Evolutionary conservation across 208 protist genomes (phyloP).

Genomic region (Balamuthia mandrillaris): DNA sequence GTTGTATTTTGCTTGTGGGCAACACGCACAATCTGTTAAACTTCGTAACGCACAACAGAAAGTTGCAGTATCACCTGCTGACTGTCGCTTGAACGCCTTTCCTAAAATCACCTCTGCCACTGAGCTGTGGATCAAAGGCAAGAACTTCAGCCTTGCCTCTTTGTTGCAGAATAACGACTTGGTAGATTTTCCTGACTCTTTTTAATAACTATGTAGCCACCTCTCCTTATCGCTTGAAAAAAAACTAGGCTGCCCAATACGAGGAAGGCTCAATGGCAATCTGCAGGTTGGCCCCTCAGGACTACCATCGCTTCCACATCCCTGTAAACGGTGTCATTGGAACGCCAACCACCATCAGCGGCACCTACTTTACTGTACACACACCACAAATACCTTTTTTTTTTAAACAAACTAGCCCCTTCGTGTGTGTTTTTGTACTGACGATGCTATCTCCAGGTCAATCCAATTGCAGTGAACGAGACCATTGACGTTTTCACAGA

Average conservation of each 20-base stretch:
- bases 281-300: constrained; percentile 66
- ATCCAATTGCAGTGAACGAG: constrained; percentile 64
- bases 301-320: constrained; percentile 72
- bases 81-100: constrained; percentile 25
- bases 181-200: neutral
- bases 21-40: too few species aligned
- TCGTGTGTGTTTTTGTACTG: neutral
- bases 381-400: neutral
- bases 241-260: neutral
- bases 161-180: constrained; percentile 20
- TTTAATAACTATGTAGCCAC: neutral
- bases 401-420: neutral
- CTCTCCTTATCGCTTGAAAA: neutral
- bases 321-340: constrained; percentile 54
- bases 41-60: constrained; percentile 17
- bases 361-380: constrained; percentile 37
- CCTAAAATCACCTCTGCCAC: neutral
- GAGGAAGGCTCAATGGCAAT: neutral
- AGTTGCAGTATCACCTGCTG: constrained; percentile 30
- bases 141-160: constrained; percentile 14
- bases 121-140: constrained; percentile 39
- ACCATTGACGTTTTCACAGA: constrained; percentile 70
- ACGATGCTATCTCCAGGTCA: constrained; percentile 49
- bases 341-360: neutral
- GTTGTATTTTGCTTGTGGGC: too few species aligned